Conservation (phyloP, 768 basidiomycete species). For the Amylocystis lapponica region DNA sequence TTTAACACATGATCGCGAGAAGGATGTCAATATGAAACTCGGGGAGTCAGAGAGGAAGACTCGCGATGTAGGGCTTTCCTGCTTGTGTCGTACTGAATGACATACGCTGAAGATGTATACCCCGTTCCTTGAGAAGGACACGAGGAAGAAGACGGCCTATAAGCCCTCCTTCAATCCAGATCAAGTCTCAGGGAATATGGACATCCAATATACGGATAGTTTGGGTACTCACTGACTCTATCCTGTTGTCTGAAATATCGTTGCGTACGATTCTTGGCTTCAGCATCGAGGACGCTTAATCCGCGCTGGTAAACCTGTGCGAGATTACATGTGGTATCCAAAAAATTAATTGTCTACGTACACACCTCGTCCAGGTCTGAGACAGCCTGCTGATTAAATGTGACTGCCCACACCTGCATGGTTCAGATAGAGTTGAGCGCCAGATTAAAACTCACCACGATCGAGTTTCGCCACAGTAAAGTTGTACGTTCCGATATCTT, state of each 20-base stretch:
- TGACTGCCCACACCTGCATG: constrained; percentile 40
- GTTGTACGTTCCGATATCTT: background rate
- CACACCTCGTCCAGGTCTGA: constrained; percentile 29
- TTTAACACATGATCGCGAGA: background rate
- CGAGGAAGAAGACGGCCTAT: constrained; percentile 72
- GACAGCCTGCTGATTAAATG: constrained; percentile 30
- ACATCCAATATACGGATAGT: too few species aligned
- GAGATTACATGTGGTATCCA: background rate
- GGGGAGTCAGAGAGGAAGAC: constrained; percentile 20
- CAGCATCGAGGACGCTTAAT: constrained; percentile 51
- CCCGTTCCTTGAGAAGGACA: constrained; percentile 54
- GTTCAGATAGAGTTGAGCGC: background rate
- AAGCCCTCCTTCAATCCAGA: constrained; percentile 49
- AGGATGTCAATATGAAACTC: background rate
- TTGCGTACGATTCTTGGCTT: constrained; percentile 50
- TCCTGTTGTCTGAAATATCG: constrained; percentile 70
- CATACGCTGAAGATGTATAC: constrained; percentile 42
- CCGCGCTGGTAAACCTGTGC: constrained; percentile 53
- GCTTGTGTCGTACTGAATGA: constrained; percentile 50
- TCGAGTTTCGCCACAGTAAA: background rate
- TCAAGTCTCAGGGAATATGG: too few species aligned
- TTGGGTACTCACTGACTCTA: constrained; percentile 62
- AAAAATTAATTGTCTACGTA: constrained; percentile 3
- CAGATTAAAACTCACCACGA: background rate
- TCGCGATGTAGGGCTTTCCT: constrained; percentile 75